These are phyloP conservation scores for Dissophora globulifera DNA, from an alignment of 192 early-diverging fungal genomes.

Conservation along the genomic window DNA sequence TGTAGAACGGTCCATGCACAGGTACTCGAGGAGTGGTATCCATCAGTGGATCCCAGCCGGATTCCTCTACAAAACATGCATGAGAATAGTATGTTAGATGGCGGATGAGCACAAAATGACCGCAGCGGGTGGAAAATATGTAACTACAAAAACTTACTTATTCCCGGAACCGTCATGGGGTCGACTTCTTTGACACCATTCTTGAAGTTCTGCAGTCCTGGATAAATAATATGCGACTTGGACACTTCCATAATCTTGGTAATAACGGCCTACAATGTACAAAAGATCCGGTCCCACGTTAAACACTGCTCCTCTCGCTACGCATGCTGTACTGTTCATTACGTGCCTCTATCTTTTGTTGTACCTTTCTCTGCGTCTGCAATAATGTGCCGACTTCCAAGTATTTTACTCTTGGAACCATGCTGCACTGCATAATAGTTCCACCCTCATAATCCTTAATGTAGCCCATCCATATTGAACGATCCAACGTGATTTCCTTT, in stretches of 20 bases:
- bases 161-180: slow-evolving; percentile 88
- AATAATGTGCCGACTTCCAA: slow-evolving; percentile 77
- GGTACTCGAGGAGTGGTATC: slow-evolving; percentile 63
- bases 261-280: slow-evolving; percentile 69
- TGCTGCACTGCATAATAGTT: slow-evolving; percentile 97
- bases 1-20: slow-evolving; percentile 67
- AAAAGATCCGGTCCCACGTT: too few relatives aligned
- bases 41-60: slow-evolving; percentile 95
- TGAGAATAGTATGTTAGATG: too few relatives aligned
- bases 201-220: slow-evolving; percentile 80
- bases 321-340: too few relatives aligned
- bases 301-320: too few relatives aligned
- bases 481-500: slow-evolving; percentile 95
- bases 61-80: slow-evolving; percentile 68
- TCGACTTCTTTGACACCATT: slow-evolving; percentile 70
- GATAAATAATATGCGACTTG: slow-evolving; percentile 80
- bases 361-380: slow-evolving; percentile 69
- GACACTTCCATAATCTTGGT: slow-evolving; percentile 85
- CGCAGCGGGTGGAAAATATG: too few relatives aligned
- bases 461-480: slow-evolving; percentile 94
- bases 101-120: too few relatives aligned
- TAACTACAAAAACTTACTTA: slow-evolving; percentile 71
- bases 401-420: slow-evolving; percentile 92
- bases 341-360: too few relatives aligned
- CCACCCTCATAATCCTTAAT: slow-evolving; percentile 99